phyloP scores from a whole-genome alignment of 495 filamentous ascomycete species.

The Geoglossum glabrum region DNA sequence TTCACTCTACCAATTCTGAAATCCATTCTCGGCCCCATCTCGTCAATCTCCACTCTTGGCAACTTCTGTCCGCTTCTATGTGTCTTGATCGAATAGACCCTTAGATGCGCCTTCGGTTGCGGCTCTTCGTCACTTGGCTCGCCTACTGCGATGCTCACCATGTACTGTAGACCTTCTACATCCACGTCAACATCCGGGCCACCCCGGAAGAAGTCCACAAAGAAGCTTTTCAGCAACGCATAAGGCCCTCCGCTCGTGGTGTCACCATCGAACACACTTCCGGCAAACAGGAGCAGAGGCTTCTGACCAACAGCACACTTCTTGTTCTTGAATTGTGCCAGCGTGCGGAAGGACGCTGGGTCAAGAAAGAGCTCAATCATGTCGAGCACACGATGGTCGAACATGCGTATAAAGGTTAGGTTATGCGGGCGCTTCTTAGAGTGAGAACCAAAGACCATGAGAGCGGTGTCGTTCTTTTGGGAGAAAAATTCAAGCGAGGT shows the following conservation, averaged over 20 bases:
- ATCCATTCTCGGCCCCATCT: conserved; percentile 90
- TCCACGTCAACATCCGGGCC: conserved; percentile 57
- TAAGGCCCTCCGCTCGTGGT: conserved; percentile 39
- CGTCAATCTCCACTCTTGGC: conserved; percentile 79
- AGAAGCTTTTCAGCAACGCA: conserved; percentile 65
- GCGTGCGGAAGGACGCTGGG: conserved; percentile 36
- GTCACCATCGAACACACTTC: conserved; percentile 62
- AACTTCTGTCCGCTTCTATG: conserved; percentile 70
- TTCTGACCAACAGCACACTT: conserved; percentile 68
- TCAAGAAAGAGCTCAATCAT: conserved; percentile 80
- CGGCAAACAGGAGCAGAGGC: conserved; percentile 73
- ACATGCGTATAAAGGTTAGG: conserved; percentile 65
- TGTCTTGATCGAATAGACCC: conserved; percentile 66
- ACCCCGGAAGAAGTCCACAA: conserved; percentile 80
- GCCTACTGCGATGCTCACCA: conserved; percentile 58
- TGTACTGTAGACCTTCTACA: conserved; percentile 81
- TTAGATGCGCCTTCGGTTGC: conserved; percentile 55
- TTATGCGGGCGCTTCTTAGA: conserved; percentile 88
- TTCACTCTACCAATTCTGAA: conserved; percentile 68
- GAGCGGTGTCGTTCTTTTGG: conserved; percentile 78
- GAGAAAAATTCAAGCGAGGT: conserved; percentile 78
- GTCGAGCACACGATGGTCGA: conserved; percentile 69
- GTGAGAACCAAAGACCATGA: conserved; percentile 60
- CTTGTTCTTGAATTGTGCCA: conserved; percentile 62
- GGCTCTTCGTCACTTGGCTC: conserved; percentile 39